A percentile compares a stretch with the other conserved stretches of the same genome.
phyloP scores from a whole-genome alignment of 2,329 filamentous ascomycete species.

The Rasamsonia emersonii region DNA sequence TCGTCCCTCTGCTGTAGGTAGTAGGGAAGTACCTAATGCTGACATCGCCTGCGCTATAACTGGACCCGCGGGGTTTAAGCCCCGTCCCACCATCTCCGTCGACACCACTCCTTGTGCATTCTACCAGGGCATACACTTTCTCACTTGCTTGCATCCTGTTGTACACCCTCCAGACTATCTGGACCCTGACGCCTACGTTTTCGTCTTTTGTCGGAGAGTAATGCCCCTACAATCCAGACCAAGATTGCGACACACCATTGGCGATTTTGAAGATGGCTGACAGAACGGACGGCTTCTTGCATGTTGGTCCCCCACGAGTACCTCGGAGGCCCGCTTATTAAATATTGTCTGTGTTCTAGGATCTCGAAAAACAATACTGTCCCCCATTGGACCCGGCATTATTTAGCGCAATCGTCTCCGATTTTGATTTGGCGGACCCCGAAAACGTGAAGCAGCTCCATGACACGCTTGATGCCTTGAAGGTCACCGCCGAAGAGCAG shows the following conservation, averaged over 20 bases:
- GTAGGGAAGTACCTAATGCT: no score
- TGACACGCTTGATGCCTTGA: conserved; percentile 56
- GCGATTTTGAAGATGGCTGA: conserved; percentile 10
- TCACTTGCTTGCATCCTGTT: no score
- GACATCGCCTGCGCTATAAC: no score
- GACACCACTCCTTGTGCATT: no score
- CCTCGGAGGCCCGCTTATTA: background rate
- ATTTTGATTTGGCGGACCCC: conserved; percentile 56
- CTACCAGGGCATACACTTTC: no score
- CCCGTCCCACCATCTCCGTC: no score
- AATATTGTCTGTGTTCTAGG: conserved; percentile 14
- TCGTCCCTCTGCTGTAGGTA: no score
- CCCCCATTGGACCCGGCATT: conserved; percentile 68
- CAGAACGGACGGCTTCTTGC: conserved; percentile 4
- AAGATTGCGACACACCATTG: conserved; percentile 3
- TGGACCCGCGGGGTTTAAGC: no score
- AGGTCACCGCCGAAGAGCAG: conserved; percentile 62
- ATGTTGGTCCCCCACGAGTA: conserved; percentile 9
- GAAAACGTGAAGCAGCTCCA: conserved; percentile 48
- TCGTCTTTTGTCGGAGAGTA: no score
- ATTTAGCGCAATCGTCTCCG: conserved; percentile 64
- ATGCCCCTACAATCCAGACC: no score
- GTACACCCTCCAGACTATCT: no score
- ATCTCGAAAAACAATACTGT: conserved; percentile 59
- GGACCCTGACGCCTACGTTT: no score